Evolutionary conservation across 2,329 filamentous ascomycete genomes (phyloP), one percentile per base, ranked within the genome.

Genomic region (Ampelomyces quisqualis): DNA sequence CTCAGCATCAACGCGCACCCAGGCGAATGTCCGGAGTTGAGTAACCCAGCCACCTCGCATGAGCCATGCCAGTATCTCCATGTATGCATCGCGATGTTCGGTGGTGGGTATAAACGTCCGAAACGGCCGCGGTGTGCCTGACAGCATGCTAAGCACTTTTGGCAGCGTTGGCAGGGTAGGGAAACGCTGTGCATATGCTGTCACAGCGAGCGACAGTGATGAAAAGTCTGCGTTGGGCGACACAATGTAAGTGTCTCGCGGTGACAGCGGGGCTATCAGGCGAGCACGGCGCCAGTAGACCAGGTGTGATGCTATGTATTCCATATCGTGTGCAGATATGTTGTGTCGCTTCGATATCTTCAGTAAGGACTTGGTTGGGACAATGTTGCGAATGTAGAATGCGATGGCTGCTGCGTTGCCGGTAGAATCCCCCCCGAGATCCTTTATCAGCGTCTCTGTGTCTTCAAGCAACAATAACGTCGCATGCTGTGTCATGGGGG

Each of bases 241-340:
- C 19, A 96, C 81, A 22, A 97, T 86, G 67, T 97, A 98, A 8
- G 85, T 86, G 64, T 97, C 90, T 33, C 90, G 80, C 29, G 87
- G 86, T 60, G 96, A 90, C 5, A 98, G 79, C 0, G 93, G 93
- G 4, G 89, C 87, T 27, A 97, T 91, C 11, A 91, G 86, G 45
- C 94, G 87, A 32, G 91, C 93, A 42, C 90, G 85, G 17, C 93
- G 84, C 90, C 91, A 97, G 71, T 94, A 95, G 47, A 97, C 90
- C 49, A 98, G 85, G 71, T 97, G 93, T 43, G 88, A 86, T 7
- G 90, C 90, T 48, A 95, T 87, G 55, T 88, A 85, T 49, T 91
- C 85, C 49, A 97, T 85, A 54, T 95, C 88, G 21, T 81, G 77
- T 1, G 93, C 77, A 3, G 86, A 83, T 37, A 97, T 84, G 14